A percentile compares a stretch with the other conserved stretches of the same genome.
phyloP scores from a whole-genome alignment of 2,329 filamentous ascomycete species.

The Fusarium nurragi region DNA sequence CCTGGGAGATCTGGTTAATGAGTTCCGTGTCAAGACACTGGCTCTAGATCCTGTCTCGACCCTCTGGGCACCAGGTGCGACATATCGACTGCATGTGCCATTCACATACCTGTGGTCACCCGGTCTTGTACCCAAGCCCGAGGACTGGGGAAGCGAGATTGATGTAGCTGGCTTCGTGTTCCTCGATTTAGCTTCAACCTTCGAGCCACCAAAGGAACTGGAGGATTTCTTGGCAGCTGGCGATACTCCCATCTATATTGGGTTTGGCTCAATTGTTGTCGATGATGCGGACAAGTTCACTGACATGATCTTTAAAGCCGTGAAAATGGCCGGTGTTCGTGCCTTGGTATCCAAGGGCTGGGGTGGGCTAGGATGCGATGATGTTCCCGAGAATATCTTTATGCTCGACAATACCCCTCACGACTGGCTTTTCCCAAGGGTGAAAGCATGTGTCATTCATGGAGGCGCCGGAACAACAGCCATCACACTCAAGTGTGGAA shows the following conservation, averaged over 20 bases:
- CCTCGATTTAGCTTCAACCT: conserved; percentile 71
- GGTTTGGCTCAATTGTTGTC: conserved; percentile 80
- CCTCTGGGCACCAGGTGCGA: conserved; percentile 78
- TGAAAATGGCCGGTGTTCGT: conserved; percentile 71
- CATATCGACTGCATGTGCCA: conserved; percentile 77
- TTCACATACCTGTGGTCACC: conserved; percentile 80
- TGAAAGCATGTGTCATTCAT: conserved; percentile 75
- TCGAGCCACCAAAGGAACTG: conserved; percentile 65
- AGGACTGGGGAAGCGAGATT: conserved; percentile 74
- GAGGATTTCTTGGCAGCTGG: conserved; percentile 65
- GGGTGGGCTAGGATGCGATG: conserved; percentile 72
- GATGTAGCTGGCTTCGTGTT: conserved; percentile 84
- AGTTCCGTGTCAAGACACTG: conserved; percentile 74
- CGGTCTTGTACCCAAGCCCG: conserved; percentile 71
- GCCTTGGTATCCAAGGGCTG: conserved; percentile 80
- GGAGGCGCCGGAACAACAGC: conserved; percentile 83
- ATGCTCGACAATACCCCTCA: conserved; percentile 80
- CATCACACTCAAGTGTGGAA: conserved; percentile 75
- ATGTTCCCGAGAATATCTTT: conserved; percentile 71
- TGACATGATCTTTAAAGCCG: conserved; percentile 75
- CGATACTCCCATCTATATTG: conserved; percentile 74
- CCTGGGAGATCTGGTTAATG: conserved; percentile 79
- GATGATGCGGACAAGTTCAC: conserved; percentile 76
- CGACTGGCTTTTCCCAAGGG: conserved; percentile 78
- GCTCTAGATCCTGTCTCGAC: conserved; percentile 78